A percentile compares a stretch with the other conserved stretches of the same genome.
These are phyloP conservation scores for Cotoneaster glaucophyllus DNA, from an alignment of 306 rosid genomes.

Conservation along the genomic window DNA sequence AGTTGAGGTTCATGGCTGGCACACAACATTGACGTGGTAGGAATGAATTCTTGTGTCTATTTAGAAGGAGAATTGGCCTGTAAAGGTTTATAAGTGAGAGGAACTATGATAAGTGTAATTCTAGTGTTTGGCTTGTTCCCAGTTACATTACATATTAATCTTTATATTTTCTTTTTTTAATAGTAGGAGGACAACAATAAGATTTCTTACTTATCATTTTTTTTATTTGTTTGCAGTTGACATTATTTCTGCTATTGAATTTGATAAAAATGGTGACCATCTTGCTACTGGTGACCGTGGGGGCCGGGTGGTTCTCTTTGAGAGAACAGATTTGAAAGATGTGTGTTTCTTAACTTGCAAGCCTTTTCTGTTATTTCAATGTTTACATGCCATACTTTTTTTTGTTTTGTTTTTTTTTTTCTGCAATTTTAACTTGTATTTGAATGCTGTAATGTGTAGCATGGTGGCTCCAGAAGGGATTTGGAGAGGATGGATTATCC, in stretches of 20 bases:
- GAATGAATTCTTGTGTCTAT: slow-evolving; percentile 3
- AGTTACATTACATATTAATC: background rate
- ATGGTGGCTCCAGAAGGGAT: slow-evolving; percentile 78
- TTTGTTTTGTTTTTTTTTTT: slow-evolving; percentile 6
- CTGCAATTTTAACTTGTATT: background rate
- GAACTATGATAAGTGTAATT: background rate
- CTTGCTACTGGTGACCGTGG: slow-evolving; percentile 99
- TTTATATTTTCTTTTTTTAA: background rate
- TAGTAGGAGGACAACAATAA: background rate
- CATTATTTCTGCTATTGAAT: slow-evolving; percentile 97
- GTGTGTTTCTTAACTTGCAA: slow-evolving; percentile 36
- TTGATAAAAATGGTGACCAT: slow-evolving; percentile 90
- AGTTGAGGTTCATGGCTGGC: background rate
- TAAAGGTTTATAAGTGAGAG: background rate
- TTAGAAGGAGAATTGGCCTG: background rate
- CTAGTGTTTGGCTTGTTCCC: background rate
- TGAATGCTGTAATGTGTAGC: slow-evolving; percentile 39
- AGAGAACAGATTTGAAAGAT: slow-evolving; percentile 90
- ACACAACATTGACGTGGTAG: background rate
- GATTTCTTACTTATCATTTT: slow-evolving; percentile 14
- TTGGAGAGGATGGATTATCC: slow-evolving; percentile 78
- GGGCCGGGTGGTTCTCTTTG: slow-evolving; percentile 98
- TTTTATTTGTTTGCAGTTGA: slow-evolving; percentile 62
- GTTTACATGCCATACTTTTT: background rate
- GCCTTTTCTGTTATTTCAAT: slow-evolving; percentile 8